These are phyloP conservation scores for Blastobotrys mokoenaii DNA, from an alignment of 805 yeast genomes.

Conservation along the genomic window DNA sequence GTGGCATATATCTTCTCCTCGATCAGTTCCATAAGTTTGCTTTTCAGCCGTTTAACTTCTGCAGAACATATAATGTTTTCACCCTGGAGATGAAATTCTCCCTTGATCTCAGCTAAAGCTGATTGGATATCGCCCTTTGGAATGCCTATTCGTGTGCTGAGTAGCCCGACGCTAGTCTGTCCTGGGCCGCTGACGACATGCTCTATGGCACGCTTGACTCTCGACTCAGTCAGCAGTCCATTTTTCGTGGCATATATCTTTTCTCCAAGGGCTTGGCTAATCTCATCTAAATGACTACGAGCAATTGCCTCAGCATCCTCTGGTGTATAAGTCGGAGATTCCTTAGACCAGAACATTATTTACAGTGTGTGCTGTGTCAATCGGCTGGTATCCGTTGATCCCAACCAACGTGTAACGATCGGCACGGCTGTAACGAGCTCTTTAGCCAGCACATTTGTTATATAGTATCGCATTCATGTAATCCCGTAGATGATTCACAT, in stretches of 20 bases:
- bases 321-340: conserved; percentile 4
- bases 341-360: too few relatives aligned
- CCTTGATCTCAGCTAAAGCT: not conserved
- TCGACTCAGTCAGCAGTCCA: conserved; percentile 10
- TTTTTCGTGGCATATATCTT: conserved; percentile 9
- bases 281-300: not conserved
- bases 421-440: too few relatives aligned
- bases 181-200: conserved; percentile 10
- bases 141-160: conserved; percentile 11
- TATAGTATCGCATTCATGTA: too few relatives aligned
- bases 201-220: conserved; percentile 3
- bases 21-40: not conserved
- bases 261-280: conserved; percentile 6
- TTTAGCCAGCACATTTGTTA: too few relatives aligned
- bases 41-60: conserved; percentile 6
- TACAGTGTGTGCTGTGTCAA: too few relatives aligned
- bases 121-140: not conserved
- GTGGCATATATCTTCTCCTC: too few relatives aligned
- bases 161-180: conserved; percentile 11
- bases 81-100: conserved; percentile 2
- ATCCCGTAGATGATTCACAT: too few relatives aligned
- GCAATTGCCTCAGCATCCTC: conserved; percentile 7
- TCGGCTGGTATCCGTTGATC: too few relatives aligned
- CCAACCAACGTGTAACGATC: too few relatives aligned
- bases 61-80: conserved; percentile 4